Percentiles rank a stretch among this genome's conserved stretches.
These are phyloP conservation scores for Malassezia caprae DNA, from an alignment of 1,284 basidiomycete genomes.

Conservation along the genomic window DNA sequence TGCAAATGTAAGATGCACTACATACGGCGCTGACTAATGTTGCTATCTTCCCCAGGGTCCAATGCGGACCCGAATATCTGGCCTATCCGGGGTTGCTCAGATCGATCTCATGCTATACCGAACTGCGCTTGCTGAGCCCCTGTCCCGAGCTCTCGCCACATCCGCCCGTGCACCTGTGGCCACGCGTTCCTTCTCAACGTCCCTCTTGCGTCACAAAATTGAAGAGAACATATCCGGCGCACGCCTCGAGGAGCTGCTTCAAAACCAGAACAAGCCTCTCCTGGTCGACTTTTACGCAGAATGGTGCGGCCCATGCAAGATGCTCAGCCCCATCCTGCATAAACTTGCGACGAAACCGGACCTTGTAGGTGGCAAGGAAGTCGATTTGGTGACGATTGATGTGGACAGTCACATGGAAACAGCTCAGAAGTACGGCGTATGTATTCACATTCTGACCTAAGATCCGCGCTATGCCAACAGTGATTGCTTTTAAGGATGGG, in stretches of 20 bases:
- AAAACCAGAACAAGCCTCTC: conserved; percentile 9
- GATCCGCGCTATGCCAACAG: conserved; percentile 33
- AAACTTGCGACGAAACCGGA: conserved; percentile 22
- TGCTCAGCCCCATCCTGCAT: conserved; percentile 27
- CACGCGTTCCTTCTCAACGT: conserved; percentile 4
- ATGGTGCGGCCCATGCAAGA: conserved; percentile 38
- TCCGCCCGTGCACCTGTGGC: background rate
- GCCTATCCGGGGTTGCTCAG: background rate
- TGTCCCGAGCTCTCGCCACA: background rate
- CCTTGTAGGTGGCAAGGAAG: conserved; percentile 17
- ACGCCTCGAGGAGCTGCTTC: conserved; percentile 10
- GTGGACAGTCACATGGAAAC: conserved; percentile 27
- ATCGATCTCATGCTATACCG: background rate
- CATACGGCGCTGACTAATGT: background rate
- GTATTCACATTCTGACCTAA: background rate
- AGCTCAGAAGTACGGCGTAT: conserved; percentile 22
- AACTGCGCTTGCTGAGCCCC: background rate
- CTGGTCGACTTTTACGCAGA: conserved; percentile 36
- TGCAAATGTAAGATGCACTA: background rate
- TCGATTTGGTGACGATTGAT: conserved; percentile 31
- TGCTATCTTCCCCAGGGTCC: background rate
- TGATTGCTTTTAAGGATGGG: conserved; percentile 27
- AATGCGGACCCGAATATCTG: background rate
- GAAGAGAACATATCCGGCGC: conserved; percentile 14
- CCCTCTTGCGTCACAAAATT: conserved; percentile 1